These are phyloP conservation scores for Botrytis pseudocinerea DNA, from an alignment of 2,329 filamentous ascomycete genomes.

Conservation along the genomic window DNA sequence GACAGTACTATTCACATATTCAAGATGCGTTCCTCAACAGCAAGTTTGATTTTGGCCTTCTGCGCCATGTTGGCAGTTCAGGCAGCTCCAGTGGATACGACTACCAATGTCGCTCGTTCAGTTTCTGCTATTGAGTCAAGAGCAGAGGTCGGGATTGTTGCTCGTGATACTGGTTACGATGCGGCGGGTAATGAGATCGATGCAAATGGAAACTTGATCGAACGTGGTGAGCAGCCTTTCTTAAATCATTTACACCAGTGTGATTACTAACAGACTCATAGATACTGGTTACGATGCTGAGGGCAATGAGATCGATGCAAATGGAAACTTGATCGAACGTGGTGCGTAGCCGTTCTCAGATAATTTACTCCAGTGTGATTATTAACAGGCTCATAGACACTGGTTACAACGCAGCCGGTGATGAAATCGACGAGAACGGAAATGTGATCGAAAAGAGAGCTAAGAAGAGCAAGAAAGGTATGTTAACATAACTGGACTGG, in stretches of 20 bases:
- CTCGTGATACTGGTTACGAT: background rate
- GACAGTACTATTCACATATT: conserved; percentile 15
- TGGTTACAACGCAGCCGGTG: conserved; percentile 1
- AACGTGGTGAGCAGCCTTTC: background rate
- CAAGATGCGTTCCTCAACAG: conserved; percentile 35
- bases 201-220: background rate
- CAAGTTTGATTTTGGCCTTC: conserved; percentile 34
- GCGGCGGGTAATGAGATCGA: conserved; percentile 1
- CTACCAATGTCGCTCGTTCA: conserved; percentile 22
- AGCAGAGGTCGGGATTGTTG: background rate
- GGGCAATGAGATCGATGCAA: conserved; percentile 11
- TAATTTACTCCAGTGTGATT: background rate
- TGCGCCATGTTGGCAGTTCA: conserved; percentile 34
- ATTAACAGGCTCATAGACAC: background rate
- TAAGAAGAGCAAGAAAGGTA: background rate
- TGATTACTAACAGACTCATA: no score
- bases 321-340: background rate
- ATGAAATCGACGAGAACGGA: background rate
- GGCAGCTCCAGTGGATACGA: conserved; percentile 27
- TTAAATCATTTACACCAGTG: no score
- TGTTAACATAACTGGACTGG: background rate
- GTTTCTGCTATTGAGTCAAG: conserved; percentile 13
- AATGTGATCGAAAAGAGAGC: conserved; percentile 2
- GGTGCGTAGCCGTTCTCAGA: background rate
- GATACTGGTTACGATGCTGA: background rate